Conservation (phyloP, 2,329 filamentous ascomycete genomes). For the Phyllosticta paracitricarpa region DNA sequence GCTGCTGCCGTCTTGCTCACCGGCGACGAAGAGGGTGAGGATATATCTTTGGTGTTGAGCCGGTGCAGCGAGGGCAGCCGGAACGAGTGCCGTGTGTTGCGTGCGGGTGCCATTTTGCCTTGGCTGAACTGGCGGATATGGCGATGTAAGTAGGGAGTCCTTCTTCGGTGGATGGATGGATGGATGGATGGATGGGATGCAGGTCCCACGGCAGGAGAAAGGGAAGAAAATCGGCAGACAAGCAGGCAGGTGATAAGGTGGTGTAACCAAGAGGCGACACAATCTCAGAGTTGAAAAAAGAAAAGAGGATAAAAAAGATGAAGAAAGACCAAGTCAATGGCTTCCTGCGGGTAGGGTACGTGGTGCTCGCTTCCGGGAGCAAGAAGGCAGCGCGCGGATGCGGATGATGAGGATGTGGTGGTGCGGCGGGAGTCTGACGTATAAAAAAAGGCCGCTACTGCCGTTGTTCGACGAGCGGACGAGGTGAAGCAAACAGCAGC, state of each 20-base stretch:
- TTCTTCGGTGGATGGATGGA: no score
- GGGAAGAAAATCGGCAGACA: no score
- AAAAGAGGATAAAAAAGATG: neutral
- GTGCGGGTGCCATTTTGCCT: neutral
- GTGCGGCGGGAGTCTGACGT: neutral
- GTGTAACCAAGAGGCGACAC: no score
- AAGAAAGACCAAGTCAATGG: neutral
- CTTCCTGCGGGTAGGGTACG: neutral
- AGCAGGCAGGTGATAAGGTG: no score
- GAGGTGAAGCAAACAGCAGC: neutral
- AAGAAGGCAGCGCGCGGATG: no score
- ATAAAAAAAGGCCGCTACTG: neutral
- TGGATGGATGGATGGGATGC: no score
- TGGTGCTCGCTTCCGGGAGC: neutral
- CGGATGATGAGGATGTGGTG: neutral
- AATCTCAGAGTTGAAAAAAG: neutral
- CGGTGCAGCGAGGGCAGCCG: slow-evolving; percentile 9
- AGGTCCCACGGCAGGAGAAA: no score
- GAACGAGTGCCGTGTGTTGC: neutral
- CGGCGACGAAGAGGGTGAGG: neutral
- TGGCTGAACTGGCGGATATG: neutral
- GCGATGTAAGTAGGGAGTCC: neutral
- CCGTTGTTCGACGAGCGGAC: neutral
- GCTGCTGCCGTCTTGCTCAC: neutral
- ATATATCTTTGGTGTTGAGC: slow-evolving; percentile 9